Base-by-base conservation (phyloP, 495 filamentous ascomycete species). In the Penicillium egyptiacum region DNA sequence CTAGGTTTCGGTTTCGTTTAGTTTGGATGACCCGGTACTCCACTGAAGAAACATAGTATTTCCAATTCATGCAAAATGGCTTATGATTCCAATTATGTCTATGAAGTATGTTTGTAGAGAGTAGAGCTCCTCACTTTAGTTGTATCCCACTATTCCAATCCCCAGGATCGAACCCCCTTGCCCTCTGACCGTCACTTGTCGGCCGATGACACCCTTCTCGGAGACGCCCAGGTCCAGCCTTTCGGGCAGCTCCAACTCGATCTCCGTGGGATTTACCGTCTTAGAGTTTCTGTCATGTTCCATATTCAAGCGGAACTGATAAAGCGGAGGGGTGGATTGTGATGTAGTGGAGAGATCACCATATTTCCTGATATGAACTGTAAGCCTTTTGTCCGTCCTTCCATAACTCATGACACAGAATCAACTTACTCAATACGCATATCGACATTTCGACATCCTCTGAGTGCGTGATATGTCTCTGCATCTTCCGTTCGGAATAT, bases 151-250 rank as follows among this genome's bases (percentile, higher is more conserved):
- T 39, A 78, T 63, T 16, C 75, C 75, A 22, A 63, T 64, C 10
- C 70, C 75, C 40, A 77, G 58, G 6, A 62, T 50, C 11, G 45
- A 31, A 12, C 71, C 72, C 17, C 57, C 64, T 9, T 59, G 57
- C 5, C 66, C 52, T 41, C 50, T 56, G n/a, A 76, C 58, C 0
- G 72, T 72, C 1, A 76, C 67, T 50, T 72, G 67, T 26, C 75
- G 56, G 12, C 75, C 75, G 1, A 78, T 70, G 28, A 78, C 71
- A 12, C 75, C 75, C n/a, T 53, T 64, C 46, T 73, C 70, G 14
- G 75, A 78, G 30, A 76, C 67, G 7, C 70, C 79, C 71, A 88
- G 70, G 68, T 81, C 84, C 64, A 88, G 62, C 57, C 84, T 78
- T 35, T 80, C 73, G 4, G 87, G 82, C 20, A 85, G 68, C 57